A percentile compares a stretch with the other conserved stretches of the same genome.
Conservation (phyloP, 2,329 filamentous ascomycete species). For the Fusarium goolgardi region DNA sequence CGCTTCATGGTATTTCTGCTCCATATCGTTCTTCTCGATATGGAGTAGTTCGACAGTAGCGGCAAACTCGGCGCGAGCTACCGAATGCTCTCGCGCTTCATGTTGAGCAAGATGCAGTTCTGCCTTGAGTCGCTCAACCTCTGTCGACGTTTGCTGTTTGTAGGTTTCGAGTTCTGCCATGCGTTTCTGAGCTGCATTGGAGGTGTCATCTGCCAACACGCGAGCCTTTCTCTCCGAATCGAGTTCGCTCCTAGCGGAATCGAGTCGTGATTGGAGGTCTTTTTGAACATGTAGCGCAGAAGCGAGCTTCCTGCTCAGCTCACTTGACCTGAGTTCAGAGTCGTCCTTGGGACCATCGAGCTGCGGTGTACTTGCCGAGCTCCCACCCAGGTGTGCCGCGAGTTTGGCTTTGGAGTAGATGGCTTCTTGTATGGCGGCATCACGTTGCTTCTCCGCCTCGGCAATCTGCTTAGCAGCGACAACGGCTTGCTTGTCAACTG, state of each 20-base stretch:
- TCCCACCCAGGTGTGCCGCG: constrained; percentile 78
- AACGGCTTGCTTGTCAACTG: constrained; percentile 88
- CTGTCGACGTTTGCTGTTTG: constrained; percentile 83
- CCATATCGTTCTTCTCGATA: constrained; percentile 86
- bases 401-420: constrained; percentile 95
- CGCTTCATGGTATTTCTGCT: constrained; percentile 74
- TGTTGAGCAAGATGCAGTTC: constrained; percentile 86
- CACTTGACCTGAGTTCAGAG: constrained; percentile 66
- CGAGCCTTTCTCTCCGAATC: constrained; percentile 84
- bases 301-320: constrained; percentile 87
- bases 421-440: constrained; percentile 93
- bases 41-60: constrained; percentile 79
- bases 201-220: constrained; percentile 88
- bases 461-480: constrained; percentile 89
- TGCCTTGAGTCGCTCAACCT: constrained; percentile 85
- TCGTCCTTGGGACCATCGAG: constrained; percentile 71
- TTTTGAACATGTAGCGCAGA: constrained; percentile 80
- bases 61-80: constrained; percentile 80
- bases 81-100: constrained; percentile 81
- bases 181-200: constrained; percentile 82
- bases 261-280: constrained; percentile 82
- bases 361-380: constrained; percentile 70
- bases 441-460: constrained; percentile 93
- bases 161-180: constrained; percentile 86
- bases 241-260: constrained; percentile 75